Base-by-base conservation (phyloP, 495 filamentous ascomycete species). In the Hypomontagnella submonticulosa region DNA sequence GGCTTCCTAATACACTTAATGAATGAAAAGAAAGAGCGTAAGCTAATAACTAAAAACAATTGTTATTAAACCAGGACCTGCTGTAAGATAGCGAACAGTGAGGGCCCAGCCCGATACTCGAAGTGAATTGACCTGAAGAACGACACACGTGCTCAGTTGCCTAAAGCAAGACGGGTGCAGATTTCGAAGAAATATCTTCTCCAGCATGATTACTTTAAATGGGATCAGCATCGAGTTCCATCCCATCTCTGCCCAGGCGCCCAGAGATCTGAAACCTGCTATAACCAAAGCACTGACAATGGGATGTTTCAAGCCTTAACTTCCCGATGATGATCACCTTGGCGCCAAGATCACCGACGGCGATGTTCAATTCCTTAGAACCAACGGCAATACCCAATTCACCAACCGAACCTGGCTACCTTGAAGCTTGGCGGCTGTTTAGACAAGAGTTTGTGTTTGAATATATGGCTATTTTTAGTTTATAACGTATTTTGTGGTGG, bases 61-160 rank as follows among this genome's bases (percentile, higher is more conserved):
- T 47, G 4, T 67, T 16, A 53, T 62, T 18, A 57, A 57, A 61
- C 44, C 33, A 63, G 59, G 65, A 15, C 65, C 58, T 55, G 65
- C 65, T 55, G 59, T 68, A 51, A 48, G 34, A 18, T 37, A 32
- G 55, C 49, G 36, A 59, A 63, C 34, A 68, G 47, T 51, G 59
- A 63, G 65, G 65, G 65, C 59, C 5, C 65, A 63, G 65, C 65
- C 65, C 59, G 18, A 58, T 30, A 50, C 12, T 18, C 13, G 59
- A 67, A 66, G 49, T 53, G 38, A 66, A 56, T 18, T 62, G 52
- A 62, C 34, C 47, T 57, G 57, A 19, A 33, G 42, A 62, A 57
- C n/a, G 32, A 57, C 51, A 57, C 51, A 67, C 47, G 57, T 62
- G 64, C 64, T 23, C 10, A 54, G 44, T 61, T 66, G 49, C 57